phyloP scores from a whole-genome alignment of 805 yeast genomes.

The Millerozyma miso region DNA sequence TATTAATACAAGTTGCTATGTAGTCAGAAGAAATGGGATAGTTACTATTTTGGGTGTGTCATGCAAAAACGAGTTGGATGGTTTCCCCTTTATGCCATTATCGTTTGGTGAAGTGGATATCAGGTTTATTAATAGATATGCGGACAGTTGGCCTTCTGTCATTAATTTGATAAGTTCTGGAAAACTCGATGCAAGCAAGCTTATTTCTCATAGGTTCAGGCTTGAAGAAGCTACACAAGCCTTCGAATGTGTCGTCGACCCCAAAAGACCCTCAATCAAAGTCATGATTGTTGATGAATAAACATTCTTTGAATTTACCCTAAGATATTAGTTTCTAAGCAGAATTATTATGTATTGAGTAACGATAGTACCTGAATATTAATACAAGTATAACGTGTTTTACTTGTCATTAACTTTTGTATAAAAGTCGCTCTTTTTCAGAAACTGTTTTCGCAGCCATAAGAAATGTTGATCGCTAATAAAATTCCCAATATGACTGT shows the following conservation, averaged over 20 bases:
- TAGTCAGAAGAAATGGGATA: slow-evolving; percentile 13
- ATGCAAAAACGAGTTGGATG: slow-evolving; percentile 13
- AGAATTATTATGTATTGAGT: too few species aligned
- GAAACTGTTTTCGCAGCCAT: too few species aligned
- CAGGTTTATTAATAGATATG: slow-evolving; percentile 17
- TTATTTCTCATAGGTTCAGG: slow-evolving; percentile 17
- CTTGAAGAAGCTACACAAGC: slow-evolving; percentile 19
- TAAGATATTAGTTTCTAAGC: too few species aligned
- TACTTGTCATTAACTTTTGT: too few species aligned
- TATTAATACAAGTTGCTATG: slow-evolving; percentile 13
- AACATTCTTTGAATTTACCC: too few species aligned
- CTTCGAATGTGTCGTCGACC: slow-evolving; percentile 16
- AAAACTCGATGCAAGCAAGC: slow-evolving; percentile 10
- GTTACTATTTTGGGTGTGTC: slow-evolving; percentile 18
- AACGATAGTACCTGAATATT: too few species aligned
- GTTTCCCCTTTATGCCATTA: slow-evolving; percentile 17
- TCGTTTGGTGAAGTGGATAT: slow-evolving; percentile 14
- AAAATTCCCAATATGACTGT: too few species aligned
- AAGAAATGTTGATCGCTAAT: too few species aligned
- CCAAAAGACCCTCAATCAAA: slow-evolving; percentile 17
- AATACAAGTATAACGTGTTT: too few species aligned
- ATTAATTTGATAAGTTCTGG: slow-evolving; percentile 11
- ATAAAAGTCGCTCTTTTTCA: too few species aligned
- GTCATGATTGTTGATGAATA: slow-evolving; percentile 16
- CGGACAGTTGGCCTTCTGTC: slow-evolving; percentile 12